Percentiles rank a stretch among this genome's conserved stretches.
Evolutionary conservation across 805 yeast genomes (phyloP).

Genomic region (Saccharomycopsis babjevae): DNA sequence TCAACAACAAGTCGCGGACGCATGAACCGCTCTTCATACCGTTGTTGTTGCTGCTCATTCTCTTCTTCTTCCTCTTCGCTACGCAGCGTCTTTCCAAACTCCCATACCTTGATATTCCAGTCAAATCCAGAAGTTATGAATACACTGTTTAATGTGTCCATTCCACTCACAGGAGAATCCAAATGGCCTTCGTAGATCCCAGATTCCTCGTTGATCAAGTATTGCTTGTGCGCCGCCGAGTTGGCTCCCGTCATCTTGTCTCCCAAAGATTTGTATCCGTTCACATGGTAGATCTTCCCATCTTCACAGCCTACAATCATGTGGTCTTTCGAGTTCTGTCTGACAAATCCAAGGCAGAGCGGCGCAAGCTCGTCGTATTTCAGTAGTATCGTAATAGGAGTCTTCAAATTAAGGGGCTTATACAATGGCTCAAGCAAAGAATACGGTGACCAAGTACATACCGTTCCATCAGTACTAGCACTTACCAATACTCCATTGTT

Average conservation of each 20-base stretch:
- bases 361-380: slow-evolving; percentile 27
- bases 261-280: neutral
- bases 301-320: slow-evolving; percentile 24
- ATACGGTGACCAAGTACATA: slow-evolving; percentile 25
- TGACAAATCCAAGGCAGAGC: slow-evolving; percentile 18
- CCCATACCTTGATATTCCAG: slow-evolving; percentile 26
- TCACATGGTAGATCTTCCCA: slow-evolving; percentile 26
- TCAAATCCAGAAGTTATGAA: slow-evolving; percentile 26
- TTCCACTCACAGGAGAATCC: slow-evolving; percentile 22
- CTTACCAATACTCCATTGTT: slow-evolving; percentile 20
- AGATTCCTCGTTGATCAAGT: slow-evolving; percentile 7
- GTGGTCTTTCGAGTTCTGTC: slow-evolving; percentile 18
- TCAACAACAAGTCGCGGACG: slow-evolving; percentile 21
- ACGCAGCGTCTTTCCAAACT: neutral
- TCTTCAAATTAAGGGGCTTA: slow-evolving; percentile 19
- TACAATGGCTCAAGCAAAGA: slow-evolving; percentile 22
- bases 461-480: slow-evolving; percentile 25
- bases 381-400: slow-evolving; percentile 20
- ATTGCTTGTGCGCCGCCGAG: neutral
- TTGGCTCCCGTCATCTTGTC: neutral
- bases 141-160: slow-evolving; percentile 19
- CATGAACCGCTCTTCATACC: neutral
- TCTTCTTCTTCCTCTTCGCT: neutral
- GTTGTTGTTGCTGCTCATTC: neutral
- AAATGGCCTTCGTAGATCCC: slow-evolving; percentile 21